Base-by-base conservation (phyloP, 2,329 filamentous ascomycete species). In the Xylariaceae sp. region DNA sequence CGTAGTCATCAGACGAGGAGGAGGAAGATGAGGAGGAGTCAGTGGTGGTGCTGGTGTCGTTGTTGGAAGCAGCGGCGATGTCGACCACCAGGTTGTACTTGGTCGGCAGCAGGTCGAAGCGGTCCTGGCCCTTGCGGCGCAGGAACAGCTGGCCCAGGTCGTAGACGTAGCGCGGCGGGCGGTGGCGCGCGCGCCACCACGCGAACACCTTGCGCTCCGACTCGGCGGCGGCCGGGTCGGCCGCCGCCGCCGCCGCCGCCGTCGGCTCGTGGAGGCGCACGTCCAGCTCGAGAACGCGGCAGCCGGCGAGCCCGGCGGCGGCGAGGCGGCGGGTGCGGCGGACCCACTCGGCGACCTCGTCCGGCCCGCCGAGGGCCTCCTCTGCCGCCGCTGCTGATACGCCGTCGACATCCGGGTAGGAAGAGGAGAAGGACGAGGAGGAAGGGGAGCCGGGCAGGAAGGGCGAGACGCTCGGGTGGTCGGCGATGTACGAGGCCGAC, bases 101-200 rank as follows among this genome's bases (percentile, higher is more conserved):
- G 5, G 36, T 32, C 5, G 13, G 15, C 17, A 18, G 13, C 7
- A 31, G 21, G 18, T 34, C 36, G 22, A n/a, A 27, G 13, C 23
- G 12, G 21, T 19, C 21, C 9, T 23, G 11, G 15, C 31, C 31
- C 2, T 13, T 12, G 4, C 32, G 31, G 3, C 19, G 32, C 14
- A 38, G 6, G 21, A 32, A 32, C 12, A 35, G 29, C 24, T 35
- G 32, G 5, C 36, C 36, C 9, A 35, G 24, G 10, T 38, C 36
- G 19, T 38, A 35, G 5, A 38, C 19, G n/a, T 32, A 38, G 14
- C 19, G 22, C 5, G 32, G 36, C 12, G 23, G 12, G 5, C 6
- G 7, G 3, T 24, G 11, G 4, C 22, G 15, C 11, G 11, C 17
- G 19, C 14, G 6, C 28, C 32, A 38, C 12, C 16, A 28, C 14